Percentiles rank a stretch among this genome's conserved stretches.
Evolutionary conservation across 1,139 yeast species (phyloP).

Genomic region (Yamadazyma sp.): DNA sequence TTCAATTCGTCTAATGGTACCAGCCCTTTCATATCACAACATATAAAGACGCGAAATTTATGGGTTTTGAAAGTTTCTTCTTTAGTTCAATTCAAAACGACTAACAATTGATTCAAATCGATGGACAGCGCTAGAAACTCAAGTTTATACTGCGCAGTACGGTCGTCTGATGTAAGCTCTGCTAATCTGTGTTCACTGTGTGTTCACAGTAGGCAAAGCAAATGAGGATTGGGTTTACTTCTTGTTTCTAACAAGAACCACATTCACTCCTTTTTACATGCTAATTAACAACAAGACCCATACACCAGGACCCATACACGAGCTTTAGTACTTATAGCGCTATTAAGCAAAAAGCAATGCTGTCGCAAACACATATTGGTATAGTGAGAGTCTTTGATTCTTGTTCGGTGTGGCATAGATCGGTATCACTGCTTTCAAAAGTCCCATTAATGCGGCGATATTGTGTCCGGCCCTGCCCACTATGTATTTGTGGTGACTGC

Average conservation of each 20-base stretch:
- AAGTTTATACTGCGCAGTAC: slow-evolving; percentile 3
- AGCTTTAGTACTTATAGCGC: neutral
- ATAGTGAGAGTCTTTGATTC: neutral
- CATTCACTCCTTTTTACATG: neutral
- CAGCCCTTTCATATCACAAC: neutral
- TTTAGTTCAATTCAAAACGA: slow-evolving; percentile 9
- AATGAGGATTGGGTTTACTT: neutral
- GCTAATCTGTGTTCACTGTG: neutral
- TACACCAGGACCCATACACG: neutral
- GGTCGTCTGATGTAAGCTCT: slow-evolving; percentile 2
- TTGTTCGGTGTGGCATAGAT: neutral
- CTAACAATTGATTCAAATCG: slow-evolving; percentile 9
- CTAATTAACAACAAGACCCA: slow-evolving; percentile 1
- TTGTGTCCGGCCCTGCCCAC: slow-evolving; percentile 3
- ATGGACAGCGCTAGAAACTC: slow-evolving; percentile 1
- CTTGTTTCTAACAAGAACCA: neutral
- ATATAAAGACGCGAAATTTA: slow-evolving; percentile 1
- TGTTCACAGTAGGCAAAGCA: neutral
- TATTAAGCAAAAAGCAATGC: neutral
- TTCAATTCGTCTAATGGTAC: slow-evolving; percentile 13
- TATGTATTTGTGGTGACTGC: neutral
- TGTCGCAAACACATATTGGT: neutral
- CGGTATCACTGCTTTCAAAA: neutral
- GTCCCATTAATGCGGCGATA: neutral
- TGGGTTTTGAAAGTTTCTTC: slow-evolving; percentile 1